phyloP scores from a whole-genome alignment of 345 rosid genomes.

The Sonneratia alba region DNA sequence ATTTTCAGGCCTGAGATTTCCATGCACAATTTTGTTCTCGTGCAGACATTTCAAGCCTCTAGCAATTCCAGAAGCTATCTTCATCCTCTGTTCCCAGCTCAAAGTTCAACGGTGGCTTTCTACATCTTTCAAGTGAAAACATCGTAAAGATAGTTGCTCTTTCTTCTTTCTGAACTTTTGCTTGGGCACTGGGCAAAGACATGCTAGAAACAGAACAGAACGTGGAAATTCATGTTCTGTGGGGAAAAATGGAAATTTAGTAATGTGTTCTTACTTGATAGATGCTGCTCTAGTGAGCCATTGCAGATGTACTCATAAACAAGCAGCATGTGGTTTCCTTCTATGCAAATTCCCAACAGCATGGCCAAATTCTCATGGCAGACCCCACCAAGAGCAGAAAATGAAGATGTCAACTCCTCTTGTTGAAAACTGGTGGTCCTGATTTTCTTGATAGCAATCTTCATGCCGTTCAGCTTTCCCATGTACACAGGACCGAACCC shows the following conservation, averaged over 20 bases:
- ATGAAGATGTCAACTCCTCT: slow-evolving; percentile 56
- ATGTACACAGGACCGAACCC: slow-evolving; percentile 47
- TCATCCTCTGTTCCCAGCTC: slow-evolving; percentile 52
- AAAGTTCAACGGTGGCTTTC: slow-evolving; percentile 33
- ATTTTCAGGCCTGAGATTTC: slow-evolving; percentile 61
- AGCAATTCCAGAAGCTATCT: slow-evolving; percentile 50
- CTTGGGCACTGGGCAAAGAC: not conserved
- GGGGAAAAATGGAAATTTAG: not conserved
- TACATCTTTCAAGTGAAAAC: slow-evolving; percentile 25
- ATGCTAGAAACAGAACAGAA: not conserved
- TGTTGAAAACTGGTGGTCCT: slow-evolving; percentile 44
- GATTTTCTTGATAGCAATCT: slow-evolving; percentile 51
- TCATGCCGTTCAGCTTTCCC: slow-evolving; percentile 37
- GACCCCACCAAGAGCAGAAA: slow-evolving; percentile 41
- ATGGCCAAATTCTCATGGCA: slow-evolving; percentile 50
- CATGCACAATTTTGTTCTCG: slow-evolving; percentile 43
- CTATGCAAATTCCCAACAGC: slow-evolving; percentile 51
- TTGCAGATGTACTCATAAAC: slow-evolving; percentile 60
- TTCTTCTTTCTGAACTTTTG: no score
- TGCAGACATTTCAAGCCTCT: slow-evolving; percentile 50
- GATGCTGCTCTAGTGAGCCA: slow-evolving; percentile 51
- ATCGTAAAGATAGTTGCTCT: not conserved
- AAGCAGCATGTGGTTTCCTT: slow-evolving; percentile 44
- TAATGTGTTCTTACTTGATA: slow-evolving; percentile 31
- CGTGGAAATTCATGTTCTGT: not conserved